These are phyloP conservation scores for Lentinus tigrinus DNA, from an alignment of 768 basidiomycete genomes.

Conservation along the genomic window DNA sequence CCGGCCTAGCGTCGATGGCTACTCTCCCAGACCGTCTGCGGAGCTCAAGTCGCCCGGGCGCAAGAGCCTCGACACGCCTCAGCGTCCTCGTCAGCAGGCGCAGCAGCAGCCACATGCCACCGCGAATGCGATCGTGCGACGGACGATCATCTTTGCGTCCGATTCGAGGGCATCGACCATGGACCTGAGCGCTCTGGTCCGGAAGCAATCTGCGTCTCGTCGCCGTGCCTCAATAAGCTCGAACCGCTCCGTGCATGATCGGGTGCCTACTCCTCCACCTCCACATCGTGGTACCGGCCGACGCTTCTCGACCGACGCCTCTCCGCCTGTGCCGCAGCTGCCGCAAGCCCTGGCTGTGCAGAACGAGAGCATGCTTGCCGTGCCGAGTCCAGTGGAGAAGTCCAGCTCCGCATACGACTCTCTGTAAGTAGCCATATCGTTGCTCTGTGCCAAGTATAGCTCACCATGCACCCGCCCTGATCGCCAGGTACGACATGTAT, in stretches of 20 bases:
- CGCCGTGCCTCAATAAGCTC: slow-evolving; percentile 71
- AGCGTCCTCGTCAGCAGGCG: slow-evolving; percentile 4
- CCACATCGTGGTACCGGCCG: slow-evolving; percentile 51
- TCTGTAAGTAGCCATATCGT: slow-evolving; percentile 50
- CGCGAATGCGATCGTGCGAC: slow-evolving; percentile 57
- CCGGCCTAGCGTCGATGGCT: slow-evolving; percentile 28
- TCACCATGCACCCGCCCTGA: slow-evolving; percentile 1
- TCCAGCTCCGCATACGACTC: slow-evolving; percentile 75
- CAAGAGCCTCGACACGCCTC: slow-evolving; percentile 8
- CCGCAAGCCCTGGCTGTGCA: slow-evolving; percentile 49
- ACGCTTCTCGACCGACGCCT: slow-evolving; percentile 65
- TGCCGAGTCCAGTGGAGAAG: slow-evolving; percentile 53
- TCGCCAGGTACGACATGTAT: slow-evolving; percentile 76
- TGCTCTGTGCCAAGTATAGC: slow-evolving; percentile 4
- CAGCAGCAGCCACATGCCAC: slow-evolving; percentile 14
- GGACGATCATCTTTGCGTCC: slow-evolving; percentile 79
- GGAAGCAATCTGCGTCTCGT: slow-evolving; percentile 50
- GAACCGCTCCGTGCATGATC: slow-evolving; percentile 74
- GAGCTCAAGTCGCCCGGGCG: slow-evolving; percentile 13
- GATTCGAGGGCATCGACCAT: slow-evolving; percentile 57
- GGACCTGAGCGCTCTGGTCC: slow-evolving; percentile 53
- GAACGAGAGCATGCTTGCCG: slow-evolving; percentile 36
- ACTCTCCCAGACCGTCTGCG: slow-evolving; percentile 32
- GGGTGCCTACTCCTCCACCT: slow-evolving; percentile 84
- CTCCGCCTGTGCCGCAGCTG: slow-evolving; percentile 70